These are phyloP conservation scores for Trifolium repens DNA, from an alignment of 306 rosid genomes.

Conservation along the genomic window DNA sequence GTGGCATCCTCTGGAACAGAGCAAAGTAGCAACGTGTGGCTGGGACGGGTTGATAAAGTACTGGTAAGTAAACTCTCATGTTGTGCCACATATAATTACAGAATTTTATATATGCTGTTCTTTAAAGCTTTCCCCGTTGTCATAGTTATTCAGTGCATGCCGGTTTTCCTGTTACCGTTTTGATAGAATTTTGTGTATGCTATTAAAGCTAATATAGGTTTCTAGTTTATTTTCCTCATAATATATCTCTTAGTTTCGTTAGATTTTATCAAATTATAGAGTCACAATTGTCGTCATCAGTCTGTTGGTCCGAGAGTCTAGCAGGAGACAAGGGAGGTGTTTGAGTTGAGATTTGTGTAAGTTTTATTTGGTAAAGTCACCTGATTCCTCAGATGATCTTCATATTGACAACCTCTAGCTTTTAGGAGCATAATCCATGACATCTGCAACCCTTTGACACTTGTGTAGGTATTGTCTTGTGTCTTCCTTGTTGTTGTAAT, in stretches of 20 bases:
- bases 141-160: slow-evolving; percentile 15
- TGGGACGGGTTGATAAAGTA: slow-evolving; percentile 98
- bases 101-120: slow-evolving; percentile 9
- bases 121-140: slow-evolving; percentile 27
- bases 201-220: background rate
- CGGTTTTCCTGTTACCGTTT: slow-evolving; percentile 9
- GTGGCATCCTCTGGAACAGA: slow-evolving; percentile 98
- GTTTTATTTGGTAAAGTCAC: background rate
- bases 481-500: background rate
- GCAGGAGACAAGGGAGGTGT: background rate
- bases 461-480: background rate
- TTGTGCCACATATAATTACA: slow-evolving; percentile 5
- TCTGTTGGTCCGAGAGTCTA: background rate
- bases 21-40: slow-evolving; percentile 98
- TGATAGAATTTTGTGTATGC: slow-evolving; percentile 2
- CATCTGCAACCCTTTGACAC: background rate
- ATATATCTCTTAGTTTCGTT: background rate
- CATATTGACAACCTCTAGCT: background rate
- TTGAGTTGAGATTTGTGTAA: background rate
- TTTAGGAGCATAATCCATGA: background rate
- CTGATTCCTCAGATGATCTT: background rate
- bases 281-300: background rate
- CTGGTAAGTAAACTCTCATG: slow-evolving; percentile 66
- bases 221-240: slow-evolving; percentile 11
- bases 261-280: background rate